Conservation (phyloP, 2,329 filamentous ascomycete species). For the Aspergillus calidoustus region DNA sequence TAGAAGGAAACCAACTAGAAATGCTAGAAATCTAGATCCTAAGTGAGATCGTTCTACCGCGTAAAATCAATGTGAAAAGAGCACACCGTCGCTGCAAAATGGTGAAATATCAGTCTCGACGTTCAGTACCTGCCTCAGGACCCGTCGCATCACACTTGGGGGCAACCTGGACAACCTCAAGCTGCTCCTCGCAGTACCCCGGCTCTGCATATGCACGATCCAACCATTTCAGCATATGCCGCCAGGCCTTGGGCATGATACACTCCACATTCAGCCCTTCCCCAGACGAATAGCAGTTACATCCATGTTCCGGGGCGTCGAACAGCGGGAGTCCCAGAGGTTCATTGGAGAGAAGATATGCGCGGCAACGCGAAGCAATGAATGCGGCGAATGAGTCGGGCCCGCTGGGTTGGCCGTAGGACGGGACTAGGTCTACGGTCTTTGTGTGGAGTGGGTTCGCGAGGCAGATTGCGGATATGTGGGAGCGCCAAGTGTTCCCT, state of each 20-base stretch:
- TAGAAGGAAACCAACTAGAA: constrained; percentile 31
- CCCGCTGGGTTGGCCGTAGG: background rate
- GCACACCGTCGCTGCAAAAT: background rate
- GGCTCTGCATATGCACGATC: constrained; percentile 58
- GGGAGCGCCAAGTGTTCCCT: constrained; percentile 46
- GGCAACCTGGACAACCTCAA: constrained; percentile 30
- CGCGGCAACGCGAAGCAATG: constrained; percentile 60
- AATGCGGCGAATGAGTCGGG: constrained; percentile 35
- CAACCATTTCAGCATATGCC: constrained; percentile 65
- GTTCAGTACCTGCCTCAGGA: background rate
- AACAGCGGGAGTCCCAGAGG: constrained; percentile 59
- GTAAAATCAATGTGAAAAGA: background rate
- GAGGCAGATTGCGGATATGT: constrained; percentile 47
- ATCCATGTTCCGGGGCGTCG: constrained; percentile 61
- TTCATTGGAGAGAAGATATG: constrained; percentile 61
- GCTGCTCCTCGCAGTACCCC: constrained; percentile 43
- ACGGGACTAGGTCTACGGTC: constrained; percentile 31
- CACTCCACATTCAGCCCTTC: constrained; percentile 63
- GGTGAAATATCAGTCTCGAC: background rate
- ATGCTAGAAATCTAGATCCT: background rate
- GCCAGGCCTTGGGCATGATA: constrained; percentile 62
- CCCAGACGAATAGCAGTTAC: constrained; percentile 72
- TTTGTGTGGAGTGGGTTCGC: constrained; percentile 43
- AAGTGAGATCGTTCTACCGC: background rate
- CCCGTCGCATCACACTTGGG: background rate